Base-by-base conservation (phyloP, 2,329 filamentous ascomycete species). In the Claviceps pusilla region DNA sequence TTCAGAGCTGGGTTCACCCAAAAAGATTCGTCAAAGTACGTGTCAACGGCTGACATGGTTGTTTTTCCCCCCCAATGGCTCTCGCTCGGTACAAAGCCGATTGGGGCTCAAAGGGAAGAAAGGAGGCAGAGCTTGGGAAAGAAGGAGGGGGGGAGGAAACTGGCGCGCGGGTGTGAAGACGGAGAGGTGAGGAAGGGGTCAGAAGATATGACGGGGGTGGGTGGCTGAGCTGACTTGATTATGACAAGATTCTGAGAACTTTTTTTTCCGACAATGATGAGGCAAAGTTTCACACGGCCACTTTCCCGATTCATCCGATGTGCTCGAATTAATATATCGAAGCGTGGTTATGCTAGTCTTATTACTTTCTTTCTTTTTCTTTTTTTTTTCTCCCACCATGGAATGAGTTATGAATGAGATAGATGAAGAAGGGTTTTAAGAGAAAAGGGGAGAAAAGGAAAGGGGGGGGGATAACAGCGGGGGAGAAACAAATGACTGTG, bases 11-110 rank as follows among this genome's bases (percentile, higher is more conserved):
- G 35, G 35, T 53, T 33, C 19, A 28, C 11, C 52, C 52, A 53
- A n/a, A 35, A 31, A 16, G 24, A 35, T 42, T 33, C 46, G 12
- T 53, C 52, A 5, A 24, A 37, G 31, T 33, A 42, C 5, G 11
- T 43, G 35, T 49, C 14, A 31, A 49, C 19, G n/a, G 52, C 37
- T 42, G 52, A 53, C 52, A 53, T 53, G 42, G n/a, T 12, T 28
- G 11, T 24, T n/a, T 31, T 41, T 10, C 37, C 37, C 6, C 37
- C 37, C 37, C 37, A 41, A 41, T 19, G 16, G 7, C 14, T 35
- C 29, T 49, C 14, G 19, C 19, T 50, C 19, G 48, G 48, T 28
- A 41, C 33, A 41, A 28, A 29, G 49, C 19, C 24, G 19, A n/a
- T 50, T 12, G 4, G 37, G 24, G 31, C 35, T 29, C 14, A 19